Conservation (phyloP, 1,139 yeast genomes). For the Hemisphaericaspora lyxosophila region DNA sequence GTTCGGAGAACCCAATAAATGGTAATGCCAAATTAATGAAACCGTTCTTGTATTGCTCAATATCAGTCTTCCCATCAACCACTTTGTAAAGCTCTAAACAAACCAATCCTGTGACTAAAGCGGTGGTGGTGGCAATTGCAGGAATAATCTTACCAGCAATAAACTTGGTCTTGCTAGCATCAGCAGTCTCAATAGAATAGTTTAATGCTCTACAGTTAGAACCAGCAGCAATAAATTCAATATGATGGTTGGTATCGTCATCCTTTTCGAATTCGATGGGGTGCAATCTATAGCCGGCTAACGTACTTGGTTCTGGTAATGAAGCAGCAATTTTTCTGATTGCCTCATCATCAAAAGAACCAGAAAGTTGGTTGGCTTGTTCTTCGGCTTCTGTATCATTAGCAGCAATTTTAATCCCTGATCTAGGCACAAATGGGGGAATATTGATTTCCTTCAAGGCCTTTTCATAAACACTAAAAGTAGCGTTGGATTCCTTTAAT, state of each 20-base stretch:
- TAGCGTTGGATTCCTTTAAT: conserved; percentile 51
- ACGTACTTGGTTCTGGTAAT: conserved; percentile 83
- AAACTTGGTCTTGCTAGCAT: conserved; percentile 72
- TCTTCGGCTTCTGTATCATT: conserved; percentile 89
- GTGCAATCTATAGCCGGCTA: conserved; percentile 81
- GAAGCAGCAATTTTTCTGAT: conserved; percentile 64
- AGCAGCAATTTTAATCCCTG: conserved; percentile 80
- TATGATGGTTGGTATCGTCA: conserved; percentile 94
- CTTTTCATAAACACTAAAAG: conserved; percentile 48
- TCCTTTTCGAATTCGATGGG: conserved; percentile 97
- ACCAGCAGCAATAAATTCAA: conserved; percentile 95
- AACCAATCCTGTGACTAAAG: conserved; percentile 91
- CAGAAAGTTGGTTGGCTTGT: conserved; percentile 50
- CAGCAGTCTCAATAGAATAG: conserved; percentile 80
- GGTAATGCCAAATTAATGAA: conserved; percentile 93
- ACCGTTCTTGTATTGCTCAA: conserved; percentile 93
- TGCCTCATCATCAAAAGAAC: conserved; percentile 56
- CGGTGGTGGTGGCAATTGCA: conserved; percentile 98
- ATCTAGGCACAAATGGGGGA: conserved; percentile 62
- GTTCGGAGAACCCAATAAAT: conserved; percentile 95
- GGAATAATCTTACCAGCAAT: conserved; percentile 96
- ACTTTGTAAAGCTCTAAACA: conserved; percentile 91
- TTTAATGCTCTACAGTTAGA: conserved; percentile 94
- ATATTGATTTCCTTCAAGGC: conserved; percentile 48
- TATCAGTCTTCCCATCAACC: conserved; percentile 65